Conservation (phyloP, 164 flowering plant species). For the Dillenia suffruticosa region DNA sequence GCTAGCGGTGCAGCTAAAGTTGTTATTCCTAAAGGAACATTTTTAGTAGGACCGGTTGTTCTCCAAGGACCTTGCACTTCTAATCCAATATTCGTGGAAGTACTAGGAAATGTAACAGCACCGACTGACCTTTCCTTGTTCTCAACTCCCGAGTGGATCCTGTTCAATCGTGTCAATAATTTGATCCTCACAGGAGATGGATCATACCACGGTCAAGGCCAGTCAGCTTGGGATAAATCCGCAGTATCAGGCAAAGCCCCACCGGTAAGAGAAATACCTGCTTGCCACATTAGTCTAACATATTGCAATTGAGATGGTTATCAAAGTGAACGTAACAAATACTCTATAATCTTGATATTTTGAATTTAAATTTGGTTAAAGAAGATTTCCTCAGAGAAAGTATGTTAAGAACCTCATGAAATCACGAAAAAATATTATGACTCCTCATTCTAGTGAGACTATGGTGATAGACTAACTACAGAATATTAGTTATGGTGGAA, state of each 20-base stretch:
- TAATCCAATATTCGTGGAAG: slow-evolving; percentile 27
- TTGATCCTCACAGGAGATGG: slow-evolving; percentile 44
- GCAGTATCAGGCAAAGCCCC: slow-evolving; percentile 13
- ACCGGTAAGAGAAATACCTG: slow-evolving; percentile 14
- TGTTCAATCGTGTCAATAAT: slow-evolving; percentile 26
- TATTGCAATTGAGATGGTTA: too few species aligned
- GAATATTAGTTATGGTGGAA: too few species aligned
- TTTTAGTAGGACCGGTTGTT: slow-evolving; percentile 20
- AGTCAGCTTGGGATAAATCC: slow-evolving; percentile 25
- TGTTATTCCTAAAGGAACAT: slow-evolving; percentile 40
- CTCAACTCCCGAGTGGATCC: slow-evolving; percentile 28
- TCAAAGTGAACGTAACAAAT: too few species aligned
- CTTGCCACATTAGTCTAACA: not conserved
- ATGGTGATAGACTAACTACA: too few species aligned
- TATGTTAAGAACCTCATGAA: too few species aligned
- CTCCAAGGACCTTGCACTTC: slow-evolving; percentile 40
- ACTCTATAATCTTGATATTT: not conserved
- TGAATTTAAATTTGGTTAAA: not conserved
- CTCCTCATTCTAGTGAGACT: too few species aligned
- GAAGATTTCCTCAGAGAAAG: not conserved
- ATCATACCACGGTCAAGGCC: slow-evolving; percentile 44
- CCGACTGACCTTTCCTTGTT: slow-evolving; percentile 29
- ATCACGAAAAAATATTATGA: too few species aligned
- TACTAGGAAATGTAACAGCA: slow-evolving; percentile 41
- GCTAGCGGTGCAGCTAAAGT: slow-evolving; percentile 22